Conservation (phyloP, 2,329 filamentous ascomycete genomes). For the Fusarium napiforme region DNA sequence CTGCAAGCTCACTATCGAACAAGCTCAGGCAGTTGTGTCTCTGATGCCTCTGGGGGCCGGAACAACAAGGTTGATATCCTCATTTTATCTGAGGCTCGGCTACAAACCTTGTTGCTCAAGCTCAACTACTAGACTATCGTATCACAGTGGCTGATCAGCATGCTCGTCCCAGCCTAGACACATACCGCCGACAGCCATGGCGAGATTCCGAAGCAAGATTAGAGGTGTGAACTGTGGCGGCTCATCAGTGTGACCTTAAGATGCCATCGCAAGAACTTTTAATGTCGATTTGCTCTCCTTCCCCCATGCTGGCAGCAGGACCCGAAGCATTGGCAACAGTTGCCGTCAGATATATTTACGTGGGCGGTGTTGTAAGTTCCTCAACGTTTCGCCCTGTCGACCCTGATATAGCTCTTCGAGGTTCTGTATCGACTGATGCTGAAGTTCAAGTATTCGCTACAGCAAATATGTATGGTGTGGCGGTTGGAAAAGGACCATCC, state of each 20-base stretch:
- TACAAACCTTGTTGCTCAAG: not conserved
- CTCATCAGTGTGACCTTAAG: not conserved
- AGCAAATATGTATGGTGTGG: too few species aligned
- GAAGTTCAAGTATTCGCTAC: too few species aligned
- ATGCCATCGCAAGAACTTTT: not conserved
- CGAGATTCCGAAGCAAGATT: not conserved
- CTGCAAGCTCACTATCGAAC: not conserved
- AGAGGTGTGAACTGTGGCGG: not conserved
- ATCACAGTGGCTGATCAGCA: not conserved
- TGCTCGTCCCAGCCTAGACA: not conserved
- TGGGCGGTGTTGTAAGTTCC: too few species aligned
- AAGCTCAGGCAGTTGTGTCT: not conserved
- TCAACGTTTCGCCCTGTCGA: too few species aligned
- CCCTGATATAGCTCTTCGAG: too few species aligned
- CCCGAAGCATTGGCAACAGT: too few species aligned
- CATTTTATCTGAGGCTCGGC: not conserved
- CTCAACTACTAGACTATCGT: rapidly evolving
- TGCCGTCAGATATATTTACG: too few species aligned
- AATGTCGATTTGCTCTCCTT: not conserved
- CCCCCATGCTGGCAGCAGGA: not conserved
- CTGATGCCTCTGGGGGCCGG: not conserved
- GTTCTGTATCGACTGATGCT: too few species aligned
- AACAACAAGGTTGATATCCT: not conserved
- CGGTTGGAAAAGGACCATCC: too few species aligned
- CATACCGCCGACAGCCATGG: not conserved